Conservation (phyloP, 768 basidiomycete genomes). For the Pleurotus cornucopiae region DNA sequence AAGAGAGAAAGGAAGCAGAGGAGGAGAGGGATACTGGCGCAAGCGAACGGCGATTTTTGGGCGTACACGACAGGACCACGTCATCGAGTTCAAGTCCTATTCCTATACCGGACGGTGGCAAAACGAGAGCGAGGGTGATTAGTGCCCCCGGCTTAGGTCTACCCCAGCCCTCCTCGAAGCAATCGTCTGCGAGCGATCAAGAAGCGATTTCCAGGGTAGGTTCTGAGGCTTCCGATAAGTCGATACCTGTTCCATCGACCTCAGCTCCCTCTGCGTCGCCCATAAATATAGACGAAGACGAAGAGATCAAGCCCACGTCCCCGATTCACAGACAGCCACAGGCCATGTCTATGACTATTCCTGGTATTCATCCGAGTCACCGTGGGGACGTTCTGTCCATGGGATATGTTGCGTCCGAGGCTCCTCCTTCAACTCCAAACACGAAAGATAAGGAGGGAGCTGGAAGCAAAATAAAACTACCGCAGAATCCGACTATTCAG, state of each 20-base stretch:
- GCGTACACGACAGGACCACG: neutral
- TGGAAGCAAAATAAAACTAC: slow-evolving; percentile 7
- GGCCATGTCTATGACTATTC: slow-evolving; percentile 80
- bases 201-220: neutral
- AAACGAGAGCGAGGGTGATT: neutral
- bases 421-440: slow-evolving; percentile 27
- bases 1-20: slow-evolving; percentile 24
- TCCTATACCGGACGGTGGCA: slow-evolving; percentile 14
- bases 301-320: slow-evolving; percentile 23
- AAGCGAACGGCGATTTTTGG: slow-evolving; percentile 16
- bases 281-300: slow-evolving; percentile 26
- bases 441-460: slow-evolving; percentile 26
- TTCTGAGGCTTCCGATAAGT: neutral
- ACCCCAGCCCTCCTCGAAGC: neutral
- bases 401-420: slow-evolving; percentile 61
- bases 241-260: neutral
- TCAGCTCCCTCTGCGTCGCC: slow-evolving; percentile 32
- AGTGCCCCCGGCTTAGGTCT: neutral
- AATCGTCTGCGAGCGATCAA: neutral
- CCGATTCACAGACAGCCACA: slow-evolving; percentile 60
- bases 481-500: slow-evolving; percentile 56
- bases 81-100: slow-evolving; percentile 15
- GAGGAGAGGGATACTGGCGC: slow-evolving; percentile 11
- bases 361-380: slow-evolving; percentile 82
- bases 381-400: slow-evolving; percentile 84